These are phyloP conservation scores for Thymus quinquecostatus DNA, from an alignment of 257 asterid species.

Conservation along the genomic window DNA sequence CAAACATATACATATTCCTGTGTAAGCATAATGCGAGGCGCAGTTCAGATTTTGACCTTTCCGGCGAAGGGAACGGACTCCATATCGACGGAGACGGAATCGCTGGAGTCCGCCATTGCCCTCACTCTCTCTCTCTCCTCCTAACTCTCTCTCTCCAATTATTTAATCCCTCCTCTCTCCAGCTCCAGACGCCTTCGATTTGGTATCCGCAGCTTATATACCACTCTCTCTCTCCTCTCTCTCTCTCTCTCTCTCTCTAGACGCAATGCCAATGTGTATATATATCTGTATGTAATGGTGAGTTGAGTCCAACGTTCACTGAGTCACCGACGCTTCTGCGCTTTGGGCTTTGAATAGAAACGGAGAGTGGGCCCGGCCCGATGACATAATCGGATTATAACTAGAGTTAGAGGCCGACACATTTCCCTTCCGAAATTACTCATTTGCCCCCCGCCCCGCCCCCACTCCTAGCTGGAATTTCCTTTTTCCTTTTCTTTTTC, in stretches of 20 bases:
- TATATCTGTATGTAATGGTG: conserved; percentile 31
- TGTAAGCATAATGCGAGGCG: conserved; percentile 34
- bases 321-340: conserved; percentile 64
- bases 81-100: conserved; percentile 87
- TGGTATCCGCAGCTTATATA: conserved; percentile 59
- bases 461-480: conserved; percentile 21
- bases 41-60: conserved; percentile 64
- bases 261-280: not conserved
- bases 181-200: conserved; percentile 52
- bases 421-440: conserved; percentile 32
- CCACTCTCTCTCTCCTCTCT: conserved; percentile 40
- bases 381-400: conserved; percentile 34
- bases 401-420: conserved; percentile 55
- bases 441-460: conserved; percentile 41
- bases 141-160: conserved; percentile 40
- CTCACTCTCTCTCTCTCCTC: conserved; percentile 32
- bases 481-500: not conserved
- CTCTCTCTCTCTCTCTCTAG: conserved; percentile 30
- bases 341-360: conserved; percentile 30
- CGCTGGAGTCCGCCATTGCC: conserved; percentile 92
- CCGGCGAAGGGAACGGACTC: conserved; percentile 77
- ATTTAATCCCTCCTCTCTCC: conserved; percentile 28
- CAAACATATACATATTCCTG: not conserved
- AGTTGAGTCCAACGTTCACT: conserved; percentile 56
- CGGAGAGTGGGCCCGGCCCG: conserved; percentile 42